Evolutionary conservation across 345 rosid genomes (phyloP).

Genomic region (Bretschneidera sinensis): DNA sequence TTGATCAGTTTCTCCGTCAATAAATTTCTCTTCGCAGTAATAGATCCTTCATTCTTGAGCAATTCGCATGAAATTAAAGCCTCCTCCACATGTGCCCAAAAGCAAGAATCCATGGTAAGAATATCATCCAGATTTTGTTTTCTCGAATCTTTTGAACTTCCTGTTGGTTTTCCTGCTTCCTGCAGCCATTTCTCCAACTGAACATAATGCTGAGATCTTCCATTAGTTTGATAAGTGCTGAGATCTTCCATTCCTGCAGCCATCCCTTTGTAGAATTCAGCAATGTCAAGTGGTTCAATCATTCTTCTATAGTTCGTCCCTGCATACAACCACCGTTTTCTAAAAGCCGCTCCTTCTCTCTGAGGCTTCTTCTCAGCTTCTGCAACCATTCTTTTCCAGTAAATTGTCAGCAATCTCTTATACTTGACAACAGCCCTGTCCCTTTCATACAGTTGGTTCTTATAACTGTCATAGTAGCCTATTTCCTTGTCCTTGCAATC

Average conservation of each 20-base stretch:
- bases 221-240: conserved; percentile 33
- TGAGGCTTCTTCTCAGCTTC: conserved; percentile 51
- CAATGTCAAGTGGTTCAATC: conserved; percentile 78
- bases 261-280: conserved; percentile 43
- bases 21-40: conserved; percentile 5
- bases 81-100: conserved; percentile 82
- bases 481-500: conserved; percentile 9
- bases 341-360: conserved; percentile 25
- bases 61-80: conserved; percentile 27
- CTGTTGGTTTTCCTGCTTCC: not conserved
- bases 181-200: conserved; percentile 48
- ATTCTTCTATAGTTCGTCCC: conserved; percentile 59
- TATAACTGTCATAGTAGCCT: conserved; percentile 65
- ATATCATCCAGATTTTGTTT: conserved; percentile 22
- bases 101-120: conserved; percentile 63
- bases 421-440: not conserved
- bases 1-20: conserved; percentile 1
- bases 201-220: conserved; percentile 46
- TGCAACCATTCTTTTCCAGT: conserved; percentile 49
- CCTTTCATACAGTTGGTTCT: not conserved
- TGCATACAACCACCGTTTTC: conserved; percentile 30
- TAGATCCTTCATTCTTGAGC: conserved; percentile 11
- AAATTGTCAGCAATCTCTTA: conserved; percentile 25
- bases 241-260: conserved; percentile 34
- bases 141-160: not conserved